A percentile compares a stretch with the other conserved stretches of the same genome.
Evolutionary conservation across 805 yeast genomes (phyloP).

Genomic region (Yarrowia divulgata): DNA sequence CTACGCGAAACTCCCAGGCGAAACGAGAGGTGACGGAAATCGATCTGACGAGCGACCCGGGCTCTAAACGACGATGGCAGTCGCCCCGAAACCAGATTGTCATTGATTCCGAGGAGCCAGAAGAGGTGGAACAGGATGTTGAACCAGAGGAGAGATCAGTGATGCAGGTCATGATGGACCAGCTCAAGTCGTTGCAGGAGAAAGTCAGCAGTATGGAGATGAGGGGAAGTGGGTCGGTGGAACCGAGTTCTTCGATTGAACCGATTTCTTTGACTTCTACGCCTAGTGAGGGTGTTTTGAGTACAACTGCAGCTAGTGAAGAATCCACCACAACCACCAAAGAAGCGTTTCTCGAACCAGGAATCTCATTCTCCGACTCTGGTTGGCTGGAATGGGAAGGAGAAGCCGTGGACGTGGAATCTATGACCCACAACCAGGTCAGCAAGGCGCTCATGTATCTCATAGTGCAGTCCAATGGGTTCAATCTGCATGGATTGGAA

Average conservation of each 20-base stretch:
- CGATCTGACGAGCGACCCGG: neutral
- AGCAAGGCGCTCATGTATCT: slow-evolving; percentile 1
- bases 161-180: slow-evolving; percentile 4
- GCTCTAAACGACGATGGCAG: neutral
- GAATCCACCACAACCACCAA: neutral
- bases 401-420: slow-evolving; percentile 2
- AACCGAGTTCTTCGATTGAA: neutral
- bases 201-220: neutral
- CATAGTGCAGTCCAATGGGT: slow-evolving; percentile 2
- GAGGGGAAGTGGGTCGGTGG: neutral
- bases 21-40: neutral
- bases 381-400: neutral
- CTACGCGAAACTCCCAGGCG: neutral
- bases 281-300: neutral
- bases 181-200: neutral
- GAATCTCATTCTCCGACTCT: neutral
- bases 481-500: neutral
- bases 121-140: too few relatives aligned
- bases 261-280: neutral
- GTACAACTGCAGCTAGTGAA: too few relatives aligned
- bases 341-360: neutral
- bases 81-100: neutral
- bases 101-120: neutral
- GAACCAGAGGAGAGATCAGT: neutral
- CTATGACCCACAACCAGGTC: neutral